phyloP scores from a whole-genome alignment of 2,329 filamentous ascomycete genomes.

The Colletotrichum sp. region DNA sequence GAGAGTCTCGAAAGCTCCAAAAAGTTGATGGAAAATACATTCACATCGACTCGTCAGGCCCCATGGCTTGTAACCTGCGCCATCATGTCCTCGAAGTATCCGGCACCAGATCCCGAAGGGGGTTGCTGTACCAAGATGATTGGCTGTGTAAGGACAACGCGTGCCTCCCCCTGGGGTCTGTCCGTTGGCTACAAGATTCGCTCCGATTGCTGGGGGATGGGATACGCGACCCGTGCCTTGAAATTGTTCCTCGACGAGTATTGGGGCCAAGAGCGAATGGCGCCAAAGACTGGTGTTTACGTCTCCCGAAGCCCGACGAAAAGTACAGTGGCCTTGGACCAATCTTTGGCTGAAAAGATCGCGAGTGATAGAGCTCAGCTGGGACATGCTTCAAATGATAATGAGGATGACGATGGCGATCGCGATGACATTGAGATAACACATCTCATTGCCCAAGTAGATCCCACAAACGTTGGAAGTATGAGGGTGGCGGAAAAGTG shows the following conservation, averaged over 20 bases:
- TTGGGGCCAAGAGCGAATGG: background rate
- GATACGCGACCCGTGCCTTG: constrained; percentile 1
- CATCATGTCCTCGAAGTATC: background rate
- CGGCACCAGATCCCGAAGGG: background rate
- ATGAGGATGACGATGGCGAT: background rate
- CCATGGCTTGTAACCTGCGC: background rate
- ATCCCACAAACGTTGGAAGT: background rate
- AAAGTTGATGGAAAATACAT: background rate
- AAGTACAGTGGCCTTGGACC: background rate
- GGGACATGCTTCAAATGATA: background rate
- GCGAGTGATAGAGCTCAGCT: background rate
- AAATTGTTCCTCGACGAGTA: background rate
- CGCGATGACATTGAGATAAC: background rate
- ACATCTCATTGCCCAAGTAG: background rate
- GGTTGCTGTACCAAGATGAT: background rate
- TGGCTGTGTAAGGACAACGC: background rate
- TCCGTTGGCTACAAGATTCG: background rate
- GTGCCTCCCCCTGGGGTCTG: background rate
- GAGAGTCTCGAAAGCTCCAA: background rate
- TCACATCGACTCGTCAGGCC: background rate
- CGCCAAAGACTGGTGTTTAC: background rate
- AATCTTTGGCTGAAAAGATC: accelerated
- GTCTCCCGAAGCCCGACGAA: background rate
- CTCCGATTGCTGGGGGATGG: background rate
- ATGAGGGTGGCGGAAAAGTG: background rate